Conservation (phyloP, 192 early-diverging fungal genomes). For the Entophlyctis luteolus region DNA sequence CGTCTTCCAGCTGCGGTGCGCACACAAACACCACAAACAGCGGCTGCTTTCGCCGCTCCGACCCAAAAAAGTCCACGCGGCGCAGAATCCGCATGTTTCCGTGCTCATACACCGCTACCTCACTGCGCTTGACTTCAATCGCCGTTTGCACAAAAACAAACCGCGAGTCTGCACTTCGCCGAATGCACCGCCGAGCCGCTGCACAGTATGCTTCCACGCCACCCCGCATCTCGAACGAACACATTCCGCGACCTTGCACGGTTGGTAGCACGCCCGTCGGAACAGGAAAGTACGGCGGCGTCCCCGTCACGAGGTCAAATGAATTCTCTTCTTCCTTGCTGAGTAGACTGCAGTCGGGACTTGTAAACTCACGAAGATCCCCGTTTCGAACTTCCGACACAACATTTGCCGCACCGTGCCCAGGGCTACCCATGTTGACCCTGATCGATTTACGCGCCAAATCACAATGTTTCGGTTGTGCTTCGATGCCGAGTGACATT, state of each 20-base stretch:
- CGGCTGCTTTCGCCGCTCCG: constrained; percentile 1
- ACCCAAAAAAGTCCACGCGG: constrained; percentile 31
- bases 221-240: constrained; percentile 41
- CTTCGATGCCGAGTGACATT: constrained; percentile 33
- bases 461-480: constrained; percentile 33
- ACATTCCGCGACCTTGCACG: constrained; percentile 32
- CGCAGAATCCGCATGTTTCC: constrained; percentile 23
- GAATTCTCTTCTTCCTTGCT: not conserved
- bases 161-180: not conserved
- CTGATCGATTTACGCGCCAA: constrained; percentile 25
- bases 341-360: not conserved
- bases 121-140: constrained; percentile 27
- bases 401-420: not conserved
- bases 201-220: constrained; percentile 33
- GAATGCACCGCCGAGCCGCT: constrained; percentile 19
- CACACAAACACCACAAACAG: constrained; percentile 39
- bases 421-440: constrained; percentile 27
- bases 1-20: not conserved
- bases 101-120: not conserved
- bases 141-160: constrained; percentile 37
- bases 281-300: constrained; percentile 42
- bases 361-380: constrained; percentile 25
- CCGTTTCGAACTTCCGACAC: constrained; percentile 19
- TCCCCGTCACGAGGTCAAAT: constrained; percentile 41
- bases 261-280: constrained; percentile 29